phyloP scores from a whole-genome alignment of 2,329 filamentous ascomycete species.

The Colletotrichum tropicale region DNA sequence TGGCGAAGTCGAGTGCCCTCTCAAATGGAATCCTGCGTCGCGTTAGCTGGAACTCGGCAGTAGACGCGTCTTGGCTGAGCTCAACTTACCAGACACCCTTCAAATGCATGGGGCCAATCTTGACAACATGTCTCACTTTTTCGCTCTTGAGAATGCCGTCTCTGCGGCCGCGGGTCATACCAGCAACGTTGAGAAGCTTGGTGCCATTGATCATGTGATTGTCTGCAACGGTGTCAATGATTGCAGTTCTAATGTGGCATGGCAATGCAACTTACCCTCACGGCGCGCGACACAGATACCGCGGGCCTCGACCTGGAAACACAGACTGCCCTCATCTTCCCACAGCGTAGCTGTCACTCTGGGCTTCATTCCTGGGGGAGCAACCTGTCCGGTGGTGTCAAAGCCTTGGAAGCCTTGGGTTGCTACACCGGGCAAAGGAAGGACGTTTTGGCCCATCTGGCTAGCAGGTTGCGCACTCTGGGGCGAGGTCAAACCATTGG shows the following conservation, averaged over 20 bases:
- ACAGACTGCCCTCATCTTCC: constrained; percentile 97
- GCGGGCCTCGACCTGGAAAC: constrained; percentile 96
- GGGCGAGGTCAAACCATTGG: constrained; percentile 82
- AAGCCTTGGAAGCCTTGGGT: constrained; percentile 63
- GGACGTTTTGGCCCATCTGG: constrained; percentile 69
- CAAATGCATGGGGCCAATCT: constrained; percentile 98
- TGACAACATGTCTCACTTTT: constrained; percentile 95
- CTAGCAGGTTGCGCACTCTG: constrained; percentile 70
- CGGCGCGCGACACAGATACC: constrained; percentile 94
- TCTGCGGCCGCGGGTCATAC: constrained; percentile 94
- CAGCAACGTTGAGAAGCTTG: constrained; percentile 94
- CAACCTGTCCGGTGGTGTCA: constrained; percentile 90
- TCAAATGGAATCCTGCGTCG: constrained; percentile 94
- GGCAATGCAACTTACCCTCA: constrained; percentile 68
- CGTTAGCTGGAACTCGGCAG: background rate
- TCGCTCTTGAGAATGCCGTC: constrained; percentile 98
- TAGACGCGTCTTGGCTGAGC: background rate
- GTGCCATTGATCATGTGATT: constrained; percentile 99
- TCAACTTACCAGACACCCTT: constrained; percentile 90
- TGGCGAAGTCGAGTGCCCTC: constrained; percentile 95
- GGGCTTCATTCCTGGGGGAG: constrained; percentile 94
- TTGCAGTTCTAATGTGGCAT: background rate
- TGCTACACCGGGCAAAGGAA: constrained; percentile 69
- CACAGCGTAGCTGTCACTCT: constrained; percentile 94
- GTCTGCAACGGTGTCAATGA: constrained; percentile 56